phyloP scores from a whole-genome alignment of 1,284 basidiomycete species.

The Ceratobasidium sp. region DNA sequence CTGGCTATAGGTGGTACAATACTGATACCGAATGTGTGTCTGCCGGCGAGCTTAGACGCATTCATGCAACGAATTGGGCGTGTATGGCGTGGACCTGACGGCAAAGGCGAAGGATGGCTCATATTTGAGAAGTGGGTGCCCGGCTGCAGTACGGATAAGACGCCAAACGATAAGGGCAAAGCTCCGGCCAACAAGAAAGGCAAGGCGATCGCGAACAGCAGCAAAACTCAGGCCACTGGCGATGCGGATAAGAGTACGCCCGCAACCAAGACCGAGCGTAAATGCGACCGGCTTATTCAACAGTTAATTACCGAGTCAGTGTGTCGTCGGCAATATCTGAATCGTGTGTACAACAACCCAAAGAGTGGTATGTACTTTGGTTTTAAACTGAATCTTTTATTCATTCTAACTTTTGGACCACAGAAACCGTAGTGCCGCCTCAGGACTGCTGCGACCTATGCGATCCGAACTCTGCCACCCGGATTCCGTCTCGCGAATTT shows the following conservation, averaged over 20 bases:
- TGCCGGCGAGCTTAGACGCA: background rate
- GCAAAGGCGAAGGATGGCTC: conserved; percentile 12
- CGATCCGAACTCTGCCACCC: background rate
- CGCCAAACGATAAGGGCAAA: background rate
- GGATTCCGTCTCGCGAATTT: background rate
- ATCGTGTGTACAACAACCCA: background rate
- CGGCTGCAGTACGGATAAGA: background rate
- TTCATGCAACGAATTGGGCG: conserved; percentile 25
- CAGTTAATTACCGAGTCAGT: background rate
- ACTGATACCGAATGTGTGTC: background rate
- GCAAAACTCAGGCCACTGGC: too few species aligned
- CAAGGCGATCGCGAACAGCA: background rate
- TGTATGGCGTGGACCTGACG: background rate
- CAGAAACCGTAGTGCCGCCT: background rate
- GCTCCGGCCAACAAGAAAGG: background rate
- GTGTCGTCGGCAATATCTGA: conserved; percentile 1
- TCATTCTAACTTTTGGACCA: background rate
- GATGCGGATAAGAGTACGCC: too few species aligned
- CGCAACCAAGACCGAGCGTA: background rate
- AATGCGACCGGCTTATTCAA: background rate
- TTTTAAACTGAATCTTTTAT: background rate
- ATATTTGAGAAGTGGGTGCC: conserved; percentile 4
- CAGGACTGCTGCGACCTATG: conserved; percentile 16
- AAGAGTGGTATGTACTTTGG: background rate
- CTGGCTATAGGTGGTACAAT: background rate